Base-by-base conservation (phyloP, 2,329 filamentous ascomycete genomes). In the Metarhizium anisopliae region DNA sequence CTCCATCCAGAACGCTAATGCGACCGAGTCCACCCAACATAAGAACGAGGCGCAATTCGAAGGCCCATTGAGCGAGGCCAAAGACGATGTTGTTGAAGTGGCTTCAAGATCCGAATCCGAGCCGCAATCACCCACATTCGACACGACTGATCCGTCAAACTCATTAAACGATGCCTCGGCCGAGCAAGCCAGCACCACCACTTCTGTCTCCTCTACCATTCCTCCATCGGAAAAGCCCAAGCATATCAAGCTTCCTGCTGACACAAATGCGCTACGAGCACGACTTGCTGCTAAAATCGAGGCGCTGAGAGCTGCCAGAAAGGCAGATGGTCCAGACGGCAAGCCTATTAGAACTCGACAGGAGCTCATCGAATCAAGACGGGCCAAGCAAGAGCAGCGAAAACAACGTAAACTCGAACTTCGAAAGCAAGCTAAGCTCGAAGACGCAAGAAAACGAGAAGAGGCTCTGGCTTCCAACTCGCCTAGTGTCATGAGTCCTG, bases 371-470 rank as follows among this genome's bases (percentile, higher is more conserved):
- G 94, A 97, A 71, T 83, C 89, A 49, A 84, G 94, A 47, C 84
- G 94, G 60, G 84, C 85, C 67, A 96, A 96, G 74, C 89, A 95
- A 68, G 87, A 90, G 58, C 84, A 91, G 69, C 84, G 90, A 59
- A 93, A 92, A 69, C 85, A 85, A 25, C 87, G 93, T 66, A 97
- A 96, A 76, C 94, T 95, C 72, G 89, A 93, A 66, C 75, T 91
- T 57, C 83, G 92, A 49, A 77, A 82, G 61, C 81, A 89, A 63
- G 87, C 88, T 20, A 93, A 89, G 68, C 81, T 88, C 53, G 90
- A 95, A 64, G 91, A 94, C 69, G 85, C 90, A 56, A 74, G 72
- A 43, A 80, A 82, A 64, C 79, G 83, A 36, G 83, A 86, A 65
- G 81, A 83, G 65, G 81, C 82, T 11, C 72, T 86, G 35, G 81